Evolutionary conservation across 768 basidiomycete species (phyloP), one percentile per base, ranked within the genome.

Genomic region (Macrocybe gigantea): DNA sequence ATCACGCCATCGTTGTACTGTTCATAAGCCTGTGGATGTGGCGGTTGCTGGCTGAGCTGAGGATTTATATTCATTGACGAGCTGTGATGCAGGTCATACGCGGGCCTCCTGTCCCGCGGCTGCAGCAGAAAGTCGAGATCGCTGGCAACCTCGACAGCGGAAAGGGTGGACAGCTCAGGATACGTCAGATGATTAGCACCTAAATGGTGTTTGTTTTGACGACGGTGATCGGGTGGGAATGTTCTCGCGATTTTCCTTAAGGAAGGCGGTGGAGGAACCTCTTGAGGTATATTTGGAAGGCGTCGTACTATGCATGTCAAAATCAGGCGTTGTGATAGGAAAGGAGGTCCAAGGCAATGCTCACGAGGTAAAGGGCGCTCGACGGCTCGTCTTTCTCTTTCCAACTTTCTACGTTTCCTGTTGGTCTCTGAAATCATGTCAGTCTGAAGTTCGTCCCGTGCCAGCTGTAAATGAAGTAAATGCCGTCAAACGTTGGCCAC

Each of bases 341-440:
- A 31, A 49, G 34, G 33, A 1, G 55, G 38, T 48, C 12, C 6
- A n/a, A 33, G 31, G 8, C 10, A 4, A 46, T 34, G 70, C 79
- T 41, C 57, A 92, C 93, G 65, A 45, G 85, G 81, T 41, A 78
- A 81, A 7, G 88, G 85, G n/a, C 83, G 71, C 55, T 93, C 93
- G 9, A 83, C 60, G 1, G 78, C 77, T 53, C 93, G 75, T 52
- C 91, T 80, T 53, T 96, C 93, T 50, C 93, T 75, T 62, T 97
- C 93, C 33, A 98, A 64, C 41, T 80, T 75, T 39, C 94, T 73
- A 49, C 90, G 75, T 64, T 95, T 95, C 53, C 88, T 73, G 62
- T 90, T 93, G 5, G 88, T 85, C 56, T 94, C 89, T 0, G 93
- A 82, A 48, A 94, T 86, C 83, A 95, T 88, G 10, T 87, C 84